Evolutionary conservation across 805 yeast genomes (phyloP), one percentile per base, ranked within the genome.

Genomic region (Monosporozyma unispora): DNA sequence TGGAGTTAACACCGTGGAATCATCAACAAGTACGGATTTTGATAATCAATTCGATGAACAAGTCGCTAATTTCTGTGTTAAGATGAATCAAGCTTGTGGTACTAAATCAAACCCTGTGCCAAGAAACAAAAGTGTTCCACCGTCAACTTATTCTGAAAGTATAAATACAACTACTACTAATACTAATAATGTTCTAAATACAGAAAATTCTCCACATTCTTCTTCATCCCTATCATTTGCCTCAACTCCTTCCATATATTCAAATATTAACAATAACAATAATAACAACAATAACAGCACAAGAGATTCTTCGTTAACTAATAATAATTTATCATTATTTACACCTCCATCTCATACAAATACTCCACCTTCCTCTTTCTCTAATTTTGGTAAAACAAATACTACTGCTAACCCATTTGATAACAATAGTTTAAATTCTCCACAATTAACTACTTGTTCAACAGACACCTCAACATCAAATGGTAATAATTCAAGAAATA

Each of bases 51-150:
- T 80, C 62, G 84, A 81, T 59, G 91, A 86, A 61, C 81, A 82
- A 55, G 81, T 82, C 48, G 76, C 78, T 51, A 79, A 78, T 27
- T 91, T 91, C 63, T 91, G 98, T 62, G 77, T 77, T 23, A 79
- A 81, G 57, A 74, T 91, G 61, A 77, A 79, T 53, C 76, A 80
- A 63, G 97, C 89, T 0, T 90, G 97, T 67, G 97, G 96, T 16
- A 81, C 82, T 6, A 81, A 73, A 57, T 74, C 74, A 14, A 68
- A 77, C 54, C 96, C 93, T 3, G 63, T 82, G 3, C 95, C 96
- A 2, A 53, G 51, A 28, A 52, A 41, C n/a, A 45, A 41, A 19
- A 11, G n/a, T 18, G 12, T 16, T 18, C 12, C 44, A 23, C 19
- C 38, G 8, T 37, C 41, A 5, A 11, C 31, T 4, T 28, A 28